These are phyloP conservation scores for Closterium sp. DNA, from an alignment of 139 green algal genomes.

Conservation along the genomic window DNA sequence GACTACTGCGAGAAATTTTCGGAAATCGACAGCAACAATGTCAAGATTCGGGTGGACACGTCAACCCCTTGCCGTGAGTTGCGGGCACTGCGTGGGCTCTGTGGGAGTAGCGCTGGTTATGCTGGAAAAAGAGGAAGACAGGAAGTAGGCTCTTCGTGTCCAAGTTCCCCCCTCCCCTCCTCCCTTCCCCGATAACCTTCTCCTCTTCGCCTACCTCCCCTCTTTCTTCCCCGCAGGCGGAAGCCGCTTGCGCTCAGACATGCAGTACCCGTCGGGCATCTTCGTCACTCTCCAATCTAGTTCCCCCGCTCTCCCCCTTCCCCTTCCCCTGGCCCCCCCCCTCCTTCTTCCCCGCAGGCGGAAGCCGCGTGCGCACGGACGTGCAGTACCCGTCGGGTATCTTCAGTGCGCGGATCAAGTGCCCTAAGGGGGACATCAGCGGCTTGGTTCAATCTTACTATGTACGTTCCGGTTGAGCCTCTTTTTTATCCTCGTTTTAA, in stretches of 20 bases:
- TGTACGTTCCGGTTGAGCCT: background rate
- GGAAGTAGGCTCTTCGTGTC: no score
- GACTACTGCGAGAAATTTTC: background rate
- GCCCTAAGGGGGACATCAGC: slow-evolving; percentile 20
- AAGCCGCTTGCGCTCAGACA: background rate
- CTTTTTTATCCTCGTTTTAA: background rate
- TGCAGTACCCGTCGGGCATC: slow-evolving; percentile 3
- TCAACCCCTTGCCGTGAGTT: background rate
- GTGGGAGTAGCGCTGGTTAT: background rate
- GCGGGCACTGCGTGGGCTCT: background rate
- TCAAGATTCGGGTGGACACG: background rate
- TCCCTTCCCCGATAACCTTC: no score
- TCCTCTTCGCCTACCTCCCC: no score
- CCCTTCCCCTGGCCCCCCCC: no score
- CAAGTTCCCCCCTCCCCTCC: no score
- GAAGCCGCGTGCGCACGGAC: background rate
- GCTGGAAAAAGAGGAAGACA: no score
- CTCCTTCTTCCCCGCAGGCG: background rate
- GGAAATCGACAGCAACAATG: background rate
- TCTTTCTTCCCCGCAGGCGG: no score
- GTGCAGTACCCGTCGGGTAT: slow-evolving; percentile 9
- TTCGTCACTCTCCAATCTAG: background rate
- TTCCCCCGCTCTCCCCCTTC: no score
- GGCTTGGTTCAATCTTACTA: slow-evolving; percentile 34
- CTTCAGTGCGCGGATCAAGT: slow-evolving; percentile 26